Evolutionary conservation across 805 yeast genomes (phyloP), one percentile per base, ranked within the genome.

Genomic region (Huiozyma sinensis): DNA sequence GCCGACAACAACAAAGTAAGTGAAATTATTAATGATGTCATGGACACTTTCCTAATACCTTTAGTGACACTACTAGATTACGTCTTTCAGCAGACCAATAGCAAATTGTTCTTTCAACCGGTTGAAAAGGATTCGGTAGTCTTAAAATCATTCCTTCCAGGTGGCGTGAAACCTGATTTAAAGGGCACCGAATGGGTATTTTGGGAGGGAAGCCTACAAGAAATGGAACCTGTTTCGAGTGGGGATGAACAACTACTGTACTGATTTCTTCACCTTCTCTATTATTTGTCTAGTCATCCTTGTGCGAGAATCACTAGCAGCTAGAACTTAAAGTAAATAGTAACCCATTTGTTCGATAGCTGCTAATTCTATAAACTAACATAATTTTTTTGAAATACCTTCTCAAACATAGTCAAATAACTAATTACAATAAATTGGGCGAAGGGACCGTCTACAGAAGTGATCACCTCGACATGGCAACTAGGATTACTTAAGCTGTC

Each of bases 71-170:
- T 61, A 12, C 39, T 61, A 36, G 49, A 52, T 28, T 57, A 58
- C 38, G 58, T 64, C 30, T 61, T 57, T 41, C 40, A 47, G 12
- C 54, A 50, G 39, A 56, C 61, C 6, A 60, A 60, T 41, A 64
- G 60, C 12, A 57, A 54, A 38, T 39, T 59, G n/a, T 45, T 52
- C 27, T 56, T 54, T 38, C 51, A 58, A 41, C 43, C 53, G 2
- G 47, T 59, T 2, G 52, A 53, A 17, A 43, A 38, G 6, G 50
- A 57, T 34, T 42, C 40, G n/a, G 35, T 38, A 5, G 41, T 30
- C 10, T 36, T 61, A 39, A 40, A 47, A 12, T 43, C 47, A 28
- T 40, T 46, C 2, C 42, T 54, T 29, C 65, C 66, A 3, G 47
- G 51, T 10, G 64, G 65, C 1, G 59, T 51, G 33, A 36, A 50